Evolutionary conservation across 1,284 basidiomycete genomes (phyloP).

Genomic region (Ceratobasidium sp.): DNA sequence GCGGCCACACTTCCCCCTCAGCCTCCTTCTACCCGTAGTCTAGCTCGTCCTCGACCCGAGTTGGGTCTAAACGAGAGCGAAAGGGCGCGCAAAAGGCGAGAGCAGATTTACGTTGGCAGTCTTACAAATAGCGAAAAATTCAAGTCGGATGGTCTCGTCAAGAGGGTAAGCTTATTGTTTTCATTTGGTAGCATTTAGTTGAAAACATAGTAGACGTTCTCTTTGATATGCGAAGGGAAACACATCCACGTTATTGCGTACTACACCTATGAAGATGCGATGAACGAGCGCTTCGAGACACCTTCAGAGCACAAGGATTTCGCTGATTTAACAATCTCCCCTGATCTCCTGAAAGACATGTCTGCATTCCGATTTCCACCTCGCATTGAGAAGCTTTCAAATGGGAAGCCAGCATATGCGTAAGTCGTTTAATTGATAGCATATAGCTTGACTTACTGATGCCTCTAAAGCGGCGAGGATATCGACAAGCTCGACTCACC

Average conservation of each 20-base stretch:
- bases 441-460: not conserved
- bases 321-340: constrained; percentile 7
- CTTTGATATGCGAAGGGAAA: constrained; percentile 24
- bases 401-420: constrained; percentile 22
- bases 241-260: constrained; percentile 39
- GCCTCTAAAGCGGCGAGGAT: constrained; percentile 26
- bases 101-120: constrained; percentile 36
- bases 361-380: constrained; percentile 31
- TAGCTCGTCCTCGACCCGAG: constrained; percentile 26
- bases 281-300: constrained; percentile 29
- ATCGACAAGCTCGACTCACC: not conserved
- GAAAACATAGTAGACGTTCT: constrained; percentile 1
- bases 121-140: constrained; percentile 29
- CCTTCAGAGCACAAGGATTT: constrained; percentile 30
- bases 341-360: constrained; percentile 5
- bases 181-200: not conserved
- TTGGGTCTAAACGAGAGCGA: constrained; percentile 6
- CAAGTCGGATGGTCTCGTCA: constrained; percentile 32
- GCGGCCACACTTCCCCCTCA: constrained; percentile 13
- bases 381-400: constrained; percentile 6
- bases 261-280: constrained; percentile 39
- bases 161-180: constrained; percentile 11
- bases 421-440: not conserved
- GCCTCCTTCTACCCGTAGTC: constrained; percentile 24
- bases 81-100: constrained; percentile 11